A percentile compares a stretch with the other conserved stretches of the same genome.
Conservation (phyloP, 2,329 filamentous ascomycete genomes). For the Fulvia fulva region DNA sequence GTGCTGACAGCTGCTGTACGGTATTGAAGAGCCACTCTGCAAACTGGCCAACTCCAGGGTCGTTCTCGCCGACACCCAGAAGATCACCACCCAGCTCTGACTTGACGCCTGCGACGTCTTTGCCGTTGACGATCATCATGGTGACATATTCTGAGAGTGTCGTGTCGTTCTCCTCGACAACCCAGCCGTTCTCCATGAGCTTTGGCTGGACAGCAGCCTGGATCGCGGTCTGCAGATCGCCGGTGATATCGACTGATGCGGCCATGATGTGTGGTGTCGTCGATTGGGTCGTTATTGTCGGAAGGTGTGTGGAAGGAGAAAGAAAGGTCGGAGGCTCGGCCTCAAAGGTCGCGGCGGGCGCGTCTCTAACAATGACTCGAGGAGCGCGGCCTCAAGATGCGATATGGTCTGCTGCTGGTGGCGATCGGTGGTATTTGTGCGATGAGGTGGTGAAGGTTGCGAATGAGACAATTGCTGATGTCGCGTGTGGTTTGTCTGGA, state of each 20-base stretch:
- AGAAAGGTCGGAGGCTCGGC: constrained; percentile 2
- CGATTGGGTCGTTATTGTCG: background rate
- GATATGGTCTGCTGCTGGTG: background rate
- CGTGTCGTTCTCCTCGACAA: constrained; percentile 72
- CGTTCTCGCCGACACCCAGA: constrained; percentile 74
- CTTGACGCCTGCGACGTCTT: constrained; percentile 85
- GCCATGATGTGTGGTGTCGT: constrained; percentile 56
- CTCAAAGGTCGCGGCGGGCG: background rate
- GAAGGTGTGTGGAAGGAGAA: constrained; percentile 1
- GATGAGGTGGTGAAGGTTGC: background rate
- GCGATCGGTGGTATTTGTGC: background rate
- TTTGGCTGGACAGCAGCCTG: constrained; percentile 82
- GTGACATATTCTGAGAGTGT: constrained; percentile 94
- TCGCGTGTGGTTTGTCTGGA: constrained; percentile 3
- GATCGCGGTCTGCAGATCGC: constrained; percentile 79
- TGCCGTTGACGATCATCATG: constrained; percentile 93
- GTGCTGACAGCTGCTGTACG: constrained; percentile 61
- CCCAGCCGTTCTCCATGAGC: constrained; percentile 89
- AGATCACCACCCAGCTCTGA: constrained; percentile 84
- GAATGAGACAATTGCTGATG: background rate
- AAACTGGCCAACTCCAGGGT: constrained; percentile 77
- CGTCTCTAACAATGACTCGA: background rate
- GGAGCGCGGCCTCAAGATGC: background rate
- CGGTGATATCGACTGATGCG: constrained; percentile 57
- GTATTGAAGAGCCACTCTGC: constrained; percentile 91